Evolutionary conservation across 2,329 filamentous ascomycete genomes (phyloP).

Genomic region (Parastagonospora avenae): DNA sequence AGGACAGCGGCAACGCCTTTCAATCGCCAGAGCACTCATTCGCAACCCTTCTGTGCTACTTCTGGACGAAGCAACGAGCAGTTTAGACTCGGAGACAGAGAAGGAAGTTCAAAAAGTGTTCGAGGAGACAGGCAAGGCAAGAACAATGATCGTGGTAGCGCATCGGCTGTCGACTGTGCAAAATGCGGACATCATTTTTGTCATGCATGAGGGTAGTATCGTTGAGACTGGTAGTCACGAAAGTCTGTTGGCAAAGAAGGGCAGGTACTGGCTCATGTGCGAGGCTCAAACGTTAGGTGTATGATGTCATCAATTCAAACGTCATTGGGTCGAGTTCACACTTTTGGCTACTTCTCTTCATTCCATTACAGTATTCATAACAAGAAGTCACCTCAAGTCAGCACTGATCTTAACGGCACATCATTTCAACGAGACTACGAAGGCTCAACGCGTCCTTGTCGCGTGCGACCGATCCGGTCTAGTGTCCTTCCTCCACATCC

Average conservation of each 20-base stretch:
- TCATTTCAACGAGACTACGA: too few species aligned
- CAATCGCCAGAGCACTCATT: slow-evolving; percentile 72
- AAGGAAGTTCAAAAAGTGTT: slow-evolving; percentile 71
- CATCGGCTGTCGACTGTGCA: slow-evolving; percentile 48
- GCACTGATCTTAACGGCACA: too few species aligned
- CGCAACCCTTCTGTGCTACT: slow-evolving; percentile 63
- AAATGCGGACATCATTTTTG: slow-evolving; percentile 49
- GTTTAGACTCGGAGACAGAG: slow-evolving; percentile 69
- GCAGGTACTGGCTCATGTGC: slow-evolving; percentile 26
- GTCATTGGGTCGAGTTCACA: neutral
- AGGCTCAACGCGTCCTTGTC: too few species aligned
- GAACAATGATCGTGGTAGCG: slow-evolving; percentile 51
- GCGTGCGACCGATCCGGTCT: neutral
- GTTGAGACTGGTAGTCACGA: slow-evolving; percentile 42
- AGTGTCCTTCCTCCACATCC: neutral
- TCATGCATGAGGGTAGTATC: slow-evolving; percentile 46
- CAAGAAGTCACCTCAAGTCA: too few species aligned
- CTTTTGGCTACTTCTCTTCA: too few species aligned
- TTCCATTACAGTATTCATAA: too few species aligned
- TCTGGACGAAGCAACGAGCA: slow-evolving; percentile 64
- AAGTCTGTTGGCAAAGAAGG: slow-evolving; percentile 14
- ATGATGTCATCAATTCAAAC: neutral
- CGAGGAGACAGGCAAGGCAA: slow-evolving; percentile 55
- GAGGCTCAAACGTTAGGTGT: slow-evolving; percentile 10
- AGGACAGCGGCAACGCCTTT: slow-evolving; percentile 78